Conservation (phyloP, 2,329 filamentous ascomycete genomes). For the Clonostachys solani region DNA sequence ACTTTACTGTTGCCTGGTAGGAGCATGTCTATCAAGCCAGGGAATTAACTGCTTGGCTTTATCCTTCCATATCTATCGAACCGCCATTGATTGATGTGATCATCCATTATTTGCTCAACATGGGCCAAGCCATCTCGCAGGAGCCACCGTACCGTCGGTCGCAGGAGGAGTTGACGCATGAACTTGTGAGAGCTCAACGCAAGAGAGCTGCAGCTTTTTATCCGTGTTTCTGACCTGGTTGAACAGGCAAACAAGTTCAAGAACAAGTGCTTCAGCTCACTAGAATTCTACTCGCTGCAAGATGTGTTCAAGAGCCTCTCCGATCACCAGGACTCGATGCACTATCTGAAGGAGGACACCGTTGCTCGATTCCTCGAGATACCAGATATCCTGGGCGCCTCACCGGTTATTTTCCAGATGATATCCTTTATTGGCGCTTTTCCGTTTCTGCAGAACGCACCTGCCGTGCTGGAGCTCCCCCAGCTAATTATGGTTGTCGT, state of each 20-base stretch:
- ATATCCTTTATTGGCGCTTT: slow-evolving; percentile 68
- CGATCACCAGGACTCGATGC: slow-evolving; percentile 56
- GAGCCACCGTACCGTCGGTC: slow-evolving; percentile 37
- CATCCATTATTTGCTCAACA: slow-evolving; percentile 19
- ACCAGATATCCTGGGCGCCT: slow-evolving; percentile 63
- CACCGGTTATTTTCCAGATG: slow-evolving; percentile 68
- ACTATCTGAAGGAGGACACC: slow-evolving; percentile 65
- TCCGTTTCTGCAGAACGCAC: slow-evolving; percentile 67
- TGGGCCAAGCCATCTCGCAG: slow-evolving; percentile 49
- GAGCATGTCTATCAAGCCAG: too few species aligned
- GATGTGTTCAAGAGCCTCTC: slow-evolving; percentile 69
- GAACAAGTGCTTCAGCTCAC: slow-evolving; percentile 64
- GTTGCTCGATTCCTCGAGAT: slow-evolving; percentile 69
- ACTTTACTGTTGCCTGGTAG: too few species aligned
- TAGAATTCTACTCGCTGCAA: slow-evolving; percentile 71
- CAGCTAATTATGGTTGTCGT: slow-evolving; percentile 69
- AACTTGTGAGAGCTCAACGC: slow-evolving; percentile 36
- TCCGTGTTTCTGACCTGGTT: slow-evolving; percentile 2
- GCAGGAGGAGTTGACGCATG: slow-evolving; percentile 44
- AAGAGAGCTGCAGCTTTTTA: not conserved
- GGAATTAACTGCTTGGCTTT: not conserved
- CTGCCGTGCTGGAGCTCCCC: slow-evolving; percentile 64
- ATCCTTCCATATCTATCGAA: not conserved
- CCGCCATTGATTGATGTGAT: not conserved
- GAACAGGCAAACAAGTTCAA: slow-evolving; percentile 58